phyloP scores from a whole-genome alignment of 768 basidiomycete genomes.

The Epithele typhae region DNA sequence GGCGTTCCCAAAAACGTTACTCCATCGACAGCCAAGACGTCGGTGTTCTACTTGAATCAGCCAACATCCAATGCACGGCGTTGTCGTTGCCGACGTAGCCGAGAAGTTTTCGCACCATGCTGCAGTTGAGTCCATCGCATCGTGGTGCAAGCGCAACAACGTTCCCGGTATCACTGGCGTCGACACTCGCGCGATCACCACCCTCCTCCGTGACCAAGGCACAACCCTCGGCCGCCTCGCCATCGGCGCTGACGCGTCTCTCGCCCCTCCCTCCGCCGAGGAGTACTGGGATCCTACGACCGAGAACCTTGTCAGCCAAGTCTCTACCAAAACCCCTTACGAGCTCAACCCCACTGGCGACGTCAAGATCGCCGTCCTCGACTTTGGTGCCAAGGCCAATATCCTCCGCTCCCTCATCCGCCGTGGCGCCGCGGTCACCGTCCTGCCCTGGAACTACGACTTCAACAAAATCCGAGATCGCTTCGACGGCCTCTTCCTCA shows the following conservation, averaged over 20 bases:
- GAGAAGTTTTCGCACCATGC: constrained; percentile 93
- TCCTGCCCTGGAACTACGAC: constrained; percentile 96
- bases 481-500: constrained; percentile 92
- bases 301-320: constrained; percentile 93
- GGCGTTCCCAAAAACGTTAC: constrained; percentile 85
- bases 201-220: constrained; percentile 90
- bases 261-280: constrained; percentile 52
- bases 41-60: constrained; percentile 85
- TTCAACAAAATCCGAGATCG: constrained; percentile 89
- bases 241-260: constrained; percentile 65
- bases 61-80: constrained; percentile 85
- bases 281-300: constrained; percentile 91
- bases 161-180: constrained; percentile 96
- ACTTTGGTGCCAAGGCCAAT: constrained; percentile 98
- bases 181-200: constrained; percentile 95
- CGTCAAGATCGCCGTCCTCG: constrained; percentile 91
- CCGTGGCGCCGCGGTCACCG: constrained; percentile 88
- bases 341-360: constrained; percentile 82
- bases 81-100: constrained; percentile 93
- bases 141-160: constrained; percentile 88
- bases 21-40: constrained; percentile 69
- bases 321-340: constrained; percentile 83
- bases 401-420: constrained; percentile 90
- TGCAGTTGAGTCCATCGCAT: constrained; percentile 87
- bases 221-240: constrained; percentile 93